Base-by-base conservation (phyloP, 352 stramenopile genomes). In the Blastocystis hominis region DNA sequence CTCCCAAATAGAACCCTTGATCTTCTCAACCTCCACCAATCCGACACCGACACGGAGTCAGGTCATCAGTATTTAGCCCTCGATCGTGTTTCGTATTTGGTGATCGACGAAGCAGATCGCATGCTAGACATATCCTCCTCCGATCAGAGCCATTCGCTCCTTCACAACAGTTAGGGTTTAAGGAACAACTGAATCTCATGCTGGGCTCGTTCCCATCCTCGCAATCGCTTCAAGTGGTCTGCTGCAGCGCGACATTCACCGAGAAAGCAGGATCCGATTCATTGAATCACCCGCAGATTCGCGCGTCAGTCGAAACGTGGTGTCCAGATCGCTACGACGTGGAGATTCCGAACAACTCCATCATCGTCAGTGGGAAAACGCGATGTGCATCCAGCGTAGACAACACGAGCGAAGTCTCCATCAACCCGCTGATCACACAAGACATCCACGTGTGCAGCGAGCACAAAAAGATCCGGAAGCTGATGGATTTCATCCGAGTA, bases 401-500 rank as follows among this genome's bases (percentile, higher is more conserved):
- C 10, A 20, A 10, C 13, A 17, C 10, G 24, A 75, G 24, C 42
- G 63, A 50, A 6, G 63, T 75, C 13, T 75, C 63, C 13, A 6
- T 75, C 7, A 75, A 75, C 42, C 63, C 63, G 34, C 63, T 75
- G 42, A 70, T 80, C 9, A 80, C 55, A 17, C 70, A 80, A 34
- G 70, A 80, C 47, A 24, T 80, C 7, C 70, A 80, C 7, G 13
- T 80, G 10, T 80, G 70, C 40, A 68, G 50, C 40, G 70, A 80
- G 55, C 70, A 80, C 47, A 80, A 80, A 42, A 80, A 80, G 55
- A 7, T 68, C 7, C 70, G 70, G 7, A 80, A 80, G 40, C 10
- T 61, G 6, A 64, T 80, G 15, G 70, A 80, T 61, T 80, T 80
- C 70, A 80, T 80, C 40, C 70, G 70, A 13, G 70, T 80, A 20